Conservation (phyloP, 2,329 filamentous ascomycete genomes). For the Stenocarpella maydis region DNA sequence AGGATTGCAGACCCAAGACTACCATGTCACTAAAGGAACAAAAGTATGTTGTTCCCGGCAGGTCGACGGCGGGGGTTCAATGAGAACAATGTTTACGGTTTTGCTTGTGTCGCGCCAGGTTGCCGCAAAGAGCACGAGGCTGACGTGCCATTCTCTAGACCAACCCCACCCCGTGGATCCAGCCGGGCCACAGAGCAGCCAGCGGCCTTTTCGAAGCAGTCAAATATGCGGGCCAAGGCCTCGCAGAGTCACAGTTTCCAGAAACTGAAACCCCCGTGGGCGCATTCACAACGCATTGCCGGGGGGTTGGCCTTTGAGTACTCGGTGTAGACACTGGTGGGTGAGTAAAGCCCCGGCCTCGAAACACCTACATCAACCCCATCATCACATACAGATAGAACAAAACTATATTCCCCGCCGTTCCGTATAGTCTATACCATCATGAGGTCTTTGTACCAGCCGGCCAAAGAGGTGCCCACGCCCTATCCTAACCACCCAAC, state of each 20-base stretch:
- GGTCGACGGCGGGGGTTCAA: not conserved
- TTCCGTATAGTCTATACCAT: conserved; percentile 21
- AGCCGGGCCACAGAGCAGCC: conserved; percentile 8
- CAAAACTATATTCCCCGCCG: not conserved
- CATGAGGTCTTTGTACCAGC: conserved; percentile 13
- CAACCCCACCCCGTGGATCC: conserved; percentile 29
- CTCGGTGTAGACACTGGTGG: not conserved
- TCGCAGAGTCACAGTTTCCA: no score
- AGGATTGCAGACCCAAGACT: not conserved
- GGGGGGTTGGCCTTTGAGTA: not conserved
- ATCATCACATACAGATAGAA: not conserved
- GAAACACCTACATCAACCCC: not conserved
- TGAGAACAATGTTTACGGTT: conserved; percentile 13
- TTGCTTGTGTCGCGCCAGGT: conserved; percentile 13
- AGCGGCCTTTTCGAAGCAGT: not conserved
- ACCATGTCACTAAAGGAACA: not conserved
- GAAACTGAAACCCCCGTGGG: not conserved
- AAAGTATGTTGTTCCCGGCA: not conserved
- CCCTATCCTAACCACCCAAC: conserved; percentile 6
- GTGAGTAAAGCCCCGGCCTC: not conserved
- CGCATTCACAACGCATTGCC: not conserved
- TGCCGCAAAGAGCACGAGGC: conserved; percentile 19
- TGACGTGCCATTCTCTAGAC: conserved; percentile 11
- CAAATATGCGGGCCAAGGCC: not conserved
- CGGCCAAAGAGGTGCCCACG: not conserved